A percentile compares a stretch with the other conserved stretches of the same genome.
phyloP scores from a whole-genome alignment of 306 rosid species.

The Rosa lucieae region DNA sequence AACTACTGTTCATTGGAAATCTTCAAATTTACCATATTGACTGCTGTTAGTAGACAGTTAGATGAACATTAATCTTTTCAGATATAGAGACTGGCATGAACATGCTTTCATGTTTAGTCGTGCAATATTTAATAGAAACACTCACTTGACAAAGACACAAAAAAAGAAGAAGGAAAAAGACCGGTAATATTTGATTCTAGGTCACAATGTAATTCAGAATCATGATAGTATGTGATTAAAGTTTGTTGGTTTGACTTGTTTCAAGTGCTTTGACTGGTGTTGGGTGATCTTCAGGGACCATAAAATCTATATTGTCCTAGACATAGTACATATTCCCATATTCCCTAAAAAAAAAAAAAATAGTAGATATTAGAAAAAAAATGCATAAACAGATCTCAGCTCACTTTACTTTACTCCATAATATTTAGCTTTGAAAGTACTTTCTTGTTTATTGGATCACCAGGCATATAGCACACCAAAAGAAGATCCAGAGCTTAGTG shows the following conservation, averaged over 20 bases:
- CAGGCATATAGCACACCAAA: conserved; percentile 94
- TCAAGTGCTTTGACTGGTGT: neutral
- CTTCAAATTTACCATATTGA: neutral
- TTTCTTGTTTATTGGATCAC: conserved; percentile 24
- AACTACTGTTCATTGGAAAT: conserved; percentile 17
- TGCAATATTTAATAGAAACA: neutral
- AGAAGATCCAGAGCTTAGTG: conserved; percentile 71
- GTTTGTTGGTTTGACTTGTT: neutral
- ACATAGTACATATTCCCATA: neutral
- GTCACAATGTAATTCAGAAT: neutral
- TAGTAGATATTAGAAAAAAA: neutral
- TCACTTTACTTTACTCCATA: conserved; percentile 10
- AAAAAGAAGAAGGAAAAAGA: neutral
- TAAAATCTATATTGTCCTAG: neutral
- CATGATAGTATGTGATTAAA: neutral
- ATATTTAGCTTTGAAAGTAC: conserved; percentile 5
- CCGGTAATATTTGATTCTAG: neutral
- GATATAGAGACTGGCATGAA: neutral
- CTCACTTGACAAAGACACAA: neutral
- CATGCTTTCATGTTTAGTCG: conserved; percentile 1
- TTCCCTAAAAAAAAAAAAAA: too few species aligned
- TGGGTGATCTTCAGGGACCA: neutral
- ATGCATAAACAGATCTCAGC: conserved; percentile 17
- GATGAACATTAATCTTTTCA: neutral
- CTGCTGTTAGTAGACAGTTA: neutral